Evolutionary conservation across 2,329 filamentous ascomycete genomes (phyloP), one percentile per base, ranked within the genome.

Genomic region (Ceratocystis colombiana): DNA sequence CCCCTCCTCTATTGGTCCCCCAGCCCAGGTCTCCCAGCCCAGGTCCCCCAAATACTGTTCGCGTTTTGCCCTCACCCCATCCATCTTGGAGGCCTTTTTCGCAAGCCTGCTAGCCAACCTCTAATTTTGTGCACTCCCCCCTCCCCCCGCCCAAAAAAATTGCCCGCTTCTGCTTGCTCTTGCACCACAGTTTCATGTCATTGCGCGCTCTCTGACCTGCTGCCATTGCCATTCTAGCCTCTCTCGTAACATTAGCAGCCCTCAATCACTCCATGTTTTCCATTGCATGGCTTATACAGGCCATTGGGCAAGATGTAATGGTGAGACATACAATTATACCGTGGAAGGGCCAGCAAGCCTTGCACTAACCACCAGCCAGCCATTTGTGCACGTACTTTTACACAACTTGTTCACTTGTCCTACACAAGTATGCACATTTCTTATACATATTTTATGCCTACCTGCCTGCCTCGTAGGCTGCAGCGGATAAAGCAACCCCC

Each of bases 161-260:
- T 8, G 33, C 37, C 53, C 15, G 15, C 28, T 1, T 33, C 53
- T 59, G 53, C 53, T 59, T 41, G 37, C 37, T 59, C 53, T 59
- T 59, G 53, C 53, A 59, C 53, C 28, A 59, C 53, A 59, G 53
- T 59, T 59, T 59, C 28, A 59, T 37, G 53, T 59, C 53, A 59
- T 59, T 59, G 53, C 53, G 28, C 53, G 53, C 53, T 59, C 53
- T 59, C 53, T 59, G 53, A 20, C 53, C 53, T 59, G 25, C 37
- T 41, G 37, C 37, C 10, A n/a, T 7, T 25, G 17, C 22, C 53
- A 37, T 59, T 33, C 53, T 53, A 53, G 25, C 48, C 20, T 53
- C 20, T 53, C 20, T 53, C 20, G 48, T 53, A 53, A 25, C 17
- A 50, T 20, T 50, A 53, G 22, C 25, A 25, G 48, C 20, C 48